A percentile compares a stretch with the other conserved stretches of the same genome.
Conservation (phyloP, 164 flowering plant species). For the grape (Vitis vinifera) region DNA sequence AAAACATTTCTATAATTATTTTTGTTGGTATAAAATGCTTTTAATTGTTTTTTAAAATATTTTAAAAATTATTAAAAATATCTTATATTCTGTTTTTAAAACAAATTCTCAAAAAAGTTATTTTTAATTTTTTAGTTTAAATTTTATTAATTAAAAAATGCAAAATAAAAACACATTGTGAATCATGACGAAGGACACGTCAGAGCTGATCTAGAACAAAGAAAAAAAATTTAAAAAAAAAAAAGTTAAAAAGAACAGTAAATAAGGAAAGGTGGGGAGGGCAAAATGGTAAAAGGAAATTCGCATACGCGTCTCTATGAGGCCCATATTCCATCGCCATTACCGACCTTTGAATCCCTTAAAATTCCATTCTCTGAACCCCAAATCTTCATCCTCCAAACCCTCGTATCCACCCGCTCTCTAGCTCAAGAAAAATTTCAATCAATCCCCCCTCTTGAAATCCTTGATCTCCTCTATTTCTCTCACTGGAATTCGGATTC, state of each 20-base stretch:
- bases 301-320: constrained; percentile 51
- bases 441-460: constrained; percentile 4
- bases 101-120: too few species aligned
- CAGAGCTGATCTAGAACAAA: constrained; percentile 14
- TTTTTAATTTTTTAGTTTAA: too few species aligned
- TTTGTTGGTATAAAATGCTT: too few species aligned
- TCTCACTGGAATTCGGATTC: background rate
- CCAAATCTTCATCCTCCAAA: background rate
- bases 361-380: constrained; percentile 20
- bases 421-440: background rate
- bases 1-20: too few species aligned
- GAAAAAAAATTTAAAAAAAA: background rate
- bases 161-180: background rate
- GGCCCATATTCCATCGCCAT: constrained; percentile 49
- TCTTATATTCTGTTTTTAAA: too few species aligned
- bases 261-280: constrained; percentile 16
- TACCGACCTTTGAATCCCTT: constrained; percentile 49
- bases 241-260: background rate
- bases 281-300: constrained; percentile 13
- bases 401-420: constrained; percentile 2
- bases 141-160: too few species aligned
- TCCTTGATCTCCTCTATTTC: background rate
- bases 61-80: too few species aligned
- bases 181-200: constrained; percentile 27
- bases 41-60: too few species aligned